A percentile compares a stretch with the other conserved stretches of the same genome.
These are phyloP conservation scores for Pleurotus eryngii DNA, from an alignment of 768 basidiomycete genomes.

Conservation along the genomic window DNA sequence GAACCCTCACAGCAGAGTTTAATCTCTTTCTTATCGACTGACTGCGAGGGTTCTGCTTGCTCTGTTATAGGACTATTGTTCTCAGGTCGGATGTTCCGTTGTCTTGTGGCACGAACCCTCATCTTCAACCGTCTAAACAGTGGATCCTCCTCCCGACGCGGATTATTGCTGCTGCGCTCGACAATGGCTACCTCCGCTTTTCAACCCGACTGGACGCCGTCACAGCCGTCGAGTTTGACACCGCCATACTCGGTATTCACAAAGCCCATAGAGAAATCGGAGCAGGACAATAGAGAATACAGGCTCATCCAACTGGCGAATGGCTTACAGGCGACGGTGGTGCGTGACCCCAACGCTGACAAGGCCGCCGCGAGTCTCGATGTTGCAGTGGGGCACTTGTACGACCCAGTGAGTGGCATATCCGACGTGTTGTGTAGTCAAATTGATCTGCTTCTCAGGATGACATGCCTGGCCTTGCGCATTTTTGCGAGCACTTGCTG, in stretches of 20 bases:
- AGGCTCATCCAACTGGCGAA: constrained; percentile 80
- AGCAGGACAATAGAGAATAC: constrained; percentile 79
- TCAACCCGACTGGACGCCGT: constrained; percentile 29
- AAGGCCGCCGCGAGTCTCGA: constrained; percentile 94
- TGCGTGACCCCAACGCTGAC: constrained; percentile 84
- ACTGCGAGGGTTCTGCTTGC: neutral
- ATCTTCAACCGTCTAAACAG: neutral
- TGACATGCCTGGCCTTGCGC: constrained; percentile 91
- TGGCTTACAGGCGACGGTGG: constrained; percentile 80
- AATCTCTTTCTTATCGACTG: neutral
- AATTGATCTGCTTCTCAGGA: constrained; percentile 37
- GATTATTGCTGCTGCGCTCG: neutral
- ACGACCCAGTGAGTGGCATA: constrained; percentile 72
- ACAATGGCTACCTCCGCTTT: constrained; percentile 17
- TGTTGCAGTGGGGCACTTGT: constrained; percentile 91
- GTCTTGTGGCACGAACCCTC: neutral
- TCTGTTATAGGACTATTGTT: neutral
- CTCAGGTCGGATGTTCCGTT: constrained; percentile 3
- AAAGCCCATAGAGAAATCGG: constrained; percentile 63
- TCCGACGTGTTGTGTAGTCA: neutral
- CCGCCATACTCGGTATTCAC: constrained; percentile 55
- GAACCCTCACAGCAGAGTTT: constrained; percentile 2
- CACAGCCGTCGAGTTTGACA: constrained; percentile 10
- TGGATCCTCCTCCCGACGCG: neutral
- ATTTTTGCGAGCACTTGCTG: constrained; percentile 93